Percentiles rank a stretch among this genome's conserved stretches.
These are phyloP conservation scores for Bisporella sp. DNA, from an alignment of 2,329 filamentous ascomycete genomes.

Conservation along the genomic window DNA sequence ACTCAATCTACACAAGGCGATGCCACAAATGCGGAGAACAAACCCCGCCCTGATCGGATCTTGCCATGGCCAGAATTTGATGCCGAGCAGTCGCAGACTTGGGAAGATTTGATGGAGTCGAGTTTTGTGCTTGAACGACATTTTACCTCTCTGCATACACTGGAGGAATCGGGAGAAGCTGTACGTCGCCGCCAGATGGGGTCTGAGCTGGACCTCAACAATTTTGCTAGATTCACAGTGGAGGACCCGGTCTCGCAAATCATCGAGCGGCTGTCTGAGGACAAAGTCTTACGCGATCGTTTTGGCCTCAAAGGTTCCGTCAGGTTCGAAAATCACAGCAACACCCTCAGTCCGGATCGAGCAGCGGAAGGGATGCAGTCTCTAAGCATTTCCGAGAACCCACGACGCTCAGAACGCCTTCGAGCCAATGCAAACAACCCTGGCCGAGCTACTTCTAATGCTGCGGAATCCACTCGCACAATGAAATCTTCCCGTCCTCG, in stretches of 20 bases:
- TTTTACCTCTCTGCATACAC: neutral
- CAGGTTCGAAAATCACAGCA: neutral
- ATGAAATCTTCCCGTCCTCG: no score
- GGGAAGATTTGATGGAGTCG: constrained; percentile 16
- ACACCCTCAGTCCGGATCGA: neutral
- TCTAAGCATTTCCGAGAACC: neutral
- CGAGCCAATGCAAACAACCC: neutral
- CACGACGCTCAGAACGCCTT: neutral
- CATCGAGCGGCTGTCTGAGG: neutral
- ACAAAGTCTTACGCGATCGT: neutral
- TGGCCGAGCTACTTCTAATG: neutral
- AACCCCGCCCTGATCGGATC: constrained; percentile 30
- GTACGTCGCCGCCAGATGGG: neutral
- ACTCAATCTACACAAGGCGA: constrained; percentile 29
- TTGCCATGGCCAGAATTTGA: constrained; percentile 30
- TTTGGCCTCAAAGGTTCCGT: neutral
- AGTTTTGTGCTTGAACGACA: neutral
- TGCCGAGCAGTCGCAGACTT: constrained; percentile 27
- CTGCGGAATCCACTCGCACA: neutral
- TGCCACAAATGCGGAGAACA: constrained; percentile 27
- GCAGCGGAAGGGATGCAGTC: neutral
- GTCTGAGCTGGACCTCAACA: neutral
- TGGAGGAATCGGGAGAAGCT: neutral
- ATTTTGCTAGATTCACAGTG: neutral
- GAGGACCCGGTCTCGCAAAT: neutral